Base-by-base conservation (phyloP, 2,329 filamentous ascomycete species). In the Aspergillus sp. region DNA sequence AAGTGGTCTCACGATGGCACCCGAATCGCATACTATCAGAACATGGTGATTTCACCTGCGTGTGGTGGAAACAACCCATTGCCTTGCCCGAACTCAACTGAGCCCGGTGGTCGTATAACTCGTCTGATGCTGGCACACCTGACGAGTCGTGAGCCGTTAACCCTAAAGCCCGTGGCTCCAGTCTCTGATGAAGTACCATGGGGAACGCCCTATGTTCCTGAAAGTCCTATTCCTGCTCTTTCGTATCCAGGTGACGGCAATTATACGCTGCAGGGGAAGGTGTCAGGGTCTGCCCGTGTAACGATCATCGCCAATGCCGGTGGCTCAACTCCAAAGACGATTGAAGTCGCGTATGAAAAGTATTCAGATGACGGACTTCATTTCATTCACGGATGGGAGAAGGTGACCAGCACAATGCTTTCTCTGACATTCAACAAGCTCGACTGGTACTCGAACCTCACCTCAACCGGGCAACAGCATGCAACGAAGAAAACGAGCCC, bases 41-140 rank as follows among this genome's bases (percentile, higher is more conserved):
- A 61, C 3, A 59, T 75, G 6, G 68, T 70, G 1, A 55, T 69
- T 1, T 52, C 68, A 0, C 77, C 76, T 0, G 69, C 68, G 1
- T 80, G 77, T 52, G 76, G 75, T 0, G 76, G 76, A 0, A 22
- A 16, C 0, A 79, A 79, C 40, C 71, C 75, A 0, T 65, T 77
- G 0, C 63, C 65, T 2, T 79, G 76, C 50, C 69, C 67, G 4
- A 54, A 60, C 0, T 78, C 74, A 0, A 75, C 69, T 0, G 71
- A 67, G 4, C 66, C 64, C 0, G 73, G 72, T 2, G 73, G 69
- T 2, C 65, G 73, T 7, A 65, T 64, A 5, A 65, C 72, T 19
- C 71, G 76, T 7, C 47, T 77, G 2, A 76, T 79, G 72, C 33
- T 79, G 8, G 76, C 77, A 0, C 59, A 55, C 10, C 64, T 75